These are phyloP conservation scores for Nemania serpens DNA, from an alignment of 2,329 filamentous ascomycete genomes.

Conservation along the genomic window DNA sequence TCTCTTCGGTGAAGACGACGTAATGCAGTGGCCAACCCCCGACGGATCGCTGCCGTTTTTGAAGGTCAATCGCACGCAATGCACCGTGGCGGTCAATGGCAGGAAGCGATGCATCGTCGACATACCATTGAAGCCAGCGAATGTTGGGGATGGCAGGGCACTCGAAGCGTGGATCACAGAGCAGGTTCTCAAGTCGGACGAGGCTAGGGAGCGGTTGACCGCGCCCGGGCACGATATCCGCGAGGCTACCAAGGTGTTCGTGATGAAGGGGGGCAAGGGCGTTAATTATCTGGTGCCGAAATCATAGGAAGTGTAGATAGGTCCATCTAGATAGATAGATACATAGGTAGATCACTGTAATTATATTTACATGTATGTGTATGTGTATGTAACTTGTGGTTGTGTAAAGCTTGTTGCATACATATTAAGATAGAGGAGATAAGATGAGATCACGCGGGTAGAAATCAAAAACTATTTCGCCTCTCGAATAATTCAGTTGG, in stretches of 20 bases:
- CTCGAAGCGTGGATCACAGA: slow-evolving; percentile 65
- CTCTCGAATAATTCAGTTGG: slow-evolving; percentile 4
- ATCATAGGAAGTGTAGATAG: not conserved
- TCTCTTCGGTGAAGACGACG: slow-evolving; percentile 48
- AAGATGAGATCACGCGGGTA: not conserved
- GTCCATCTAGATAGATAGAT: too few relatives aligned
- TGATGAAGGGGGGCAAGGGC: slow-evolving; percentile 62
- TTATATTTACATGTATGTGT: slow-evolving; percentile 6
- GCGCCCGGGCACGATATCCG: slow-evolving; percentile 51
- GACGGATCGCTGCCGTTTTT: slow-evolving; percentile 58
- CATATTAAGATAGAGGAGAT: too few relatives aligned
- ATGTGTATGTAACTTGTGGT: slow-evolving; percentile 10
- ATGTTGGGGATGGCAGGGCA: slow-evolving; percentile 39
- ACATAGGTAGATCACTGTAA: not conserved
- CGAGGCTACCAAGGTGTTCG: slow-evolving; percentile 41
- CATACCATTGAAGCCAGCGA: slow-evolving; percentile 58
- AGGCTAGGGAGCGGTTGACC: slow-evolving; percentile 62
- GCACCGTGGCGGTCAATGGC: slow-evolving; percentile 81
- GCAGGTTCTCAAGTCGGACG: slow-evolving; percentile 63
- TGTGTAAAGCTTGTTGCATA: too few relatives aligned
- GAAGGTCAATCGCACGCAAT: slow-evolving; percentile 55
- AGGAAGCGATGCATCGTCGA: slow-evolving; percentile 71
- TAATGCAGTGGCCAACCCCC: slow-evolving; percentile 60
- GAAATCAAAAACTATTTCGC: slow-evolving; percentile 9
- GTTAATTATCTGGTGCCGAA: slow-evolving; percentile 69